phyloP scores from a whole-genome alignment of 2,329 filamentous ascomycete genomes.

The Diaporthe citriasiana region DNA sequence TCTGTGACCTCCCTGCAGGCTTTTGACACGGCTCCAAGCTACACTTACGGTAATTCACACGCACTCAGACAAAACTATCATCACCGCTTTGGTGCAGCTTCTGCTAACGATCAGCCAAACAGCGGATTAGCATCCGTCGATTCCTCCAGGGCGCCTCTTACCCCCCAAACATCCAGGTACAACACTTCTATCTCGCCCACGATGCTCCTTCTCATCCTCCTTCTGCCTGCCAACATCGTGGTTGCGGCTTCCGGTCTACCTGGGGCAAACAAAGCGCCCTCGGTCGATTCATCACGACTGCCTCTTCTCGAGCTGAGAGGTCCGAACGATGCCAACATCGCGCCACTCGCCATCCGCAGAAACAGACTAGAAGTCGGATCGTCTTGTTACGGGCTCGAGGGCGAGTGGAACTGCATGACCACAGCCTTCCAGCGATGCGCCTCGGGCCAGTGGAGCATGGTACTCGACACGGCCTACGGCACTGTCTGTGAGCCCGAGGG shows the following conservation, averaged over 20 bases:
- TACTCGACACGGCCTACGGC: conserved; percentile 59
- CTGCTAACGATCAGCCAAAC: background rate
- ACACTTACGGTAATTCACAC: background rate
- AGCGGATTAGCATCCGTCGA: background rate
- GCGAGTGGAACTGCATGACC: conserved; percentile 69
- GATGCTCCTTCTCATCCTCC: background rate
- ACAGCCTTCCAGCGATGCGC: conserved; percentile 65
- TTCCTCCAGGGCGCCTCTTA: background rate
- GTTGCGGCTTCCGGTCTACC: background rate
- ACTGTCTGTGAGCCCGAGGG: conserved; percentile 55
- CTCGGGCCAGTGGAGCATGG: conserved; percentile 60
- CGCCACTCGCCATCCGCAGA: background rate
- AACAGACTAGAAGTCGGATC: conserved; percentile 53
- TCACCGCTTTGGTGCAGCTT: background rate
- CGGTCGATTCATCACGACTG: no score
- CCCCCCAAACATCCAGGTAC: background rate
- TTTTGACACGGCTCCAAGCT: background rate
- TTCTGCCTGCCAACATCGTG: background rate
- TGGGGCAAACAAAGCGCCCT: background rate
- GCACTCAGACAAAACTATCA: background rate
- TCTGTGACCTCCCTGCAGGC: background rate
- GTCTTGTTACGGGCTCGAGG: conserved; percentile 59
- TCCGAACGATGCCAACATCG: background rate
- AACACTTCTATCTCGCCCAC: conserved; percentile 5
- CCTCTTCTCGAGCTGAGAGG: background rate